A percentile compares a stretch with the other conserved stretches of the same genome.
Evolutionary conservation across 805 yeast species (phyloP).

Genomic region (Teunomyces pallodes): DNA sequence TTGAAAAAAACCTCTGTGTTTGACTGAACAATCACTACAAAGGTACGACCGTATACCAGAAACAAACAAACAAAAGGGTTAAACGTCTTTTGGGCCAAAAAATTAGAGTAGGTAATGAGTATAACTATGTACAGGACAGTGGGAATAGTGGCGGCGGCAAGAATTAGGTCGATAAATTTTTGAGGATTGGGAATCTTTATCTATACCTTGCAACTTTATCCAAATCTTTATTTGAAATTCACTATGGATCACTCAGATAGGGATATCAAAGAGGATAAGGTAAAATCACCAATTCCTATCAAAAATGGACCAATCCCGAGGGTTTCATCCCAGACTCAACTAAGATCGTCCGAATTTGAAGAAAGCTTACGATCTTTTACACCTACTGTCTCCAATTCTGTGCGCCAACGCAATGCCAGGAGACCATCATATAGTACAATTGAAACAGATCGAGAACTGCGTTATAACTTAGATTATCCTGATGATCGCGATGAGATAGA

Average conservation of each 20-base stretch:
- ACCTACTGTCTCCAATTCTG: constrained; percentile 17
- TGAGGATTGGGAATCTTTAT: not conserved
- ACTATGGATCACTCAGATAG: constrained; percentile 1
- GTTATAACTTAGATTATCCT: constrained; percentile 54
- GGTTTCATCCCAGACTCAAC: constrained; percentile 3
- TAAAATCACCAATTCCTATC: constrained; percentile 20
- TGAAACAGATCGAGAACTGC: constrained; percentile 17
- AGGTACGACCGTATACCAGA: too few species aligned
- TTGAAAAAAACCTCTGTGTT: too few species aligned
- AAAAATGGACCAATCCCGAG: constrained; percentile 9
- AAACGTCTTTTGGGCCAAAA: not conserved
- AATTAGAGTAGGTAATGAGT: not conserved
- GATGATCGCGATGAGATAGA: constrained; percentile 31
- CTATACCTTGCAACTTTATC: not conserved
- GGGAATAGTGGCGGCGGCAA: constrained; percentile 2
- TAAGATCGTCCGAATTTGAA: not conserved
- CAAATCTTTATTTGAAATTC: not conserved
- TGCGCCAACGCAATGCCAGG: constrained; percentile 6
- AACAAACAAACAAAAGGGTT: too few species aligned
- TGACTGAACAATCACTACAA: too few species aligned
- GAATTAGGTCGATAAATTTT: not conserved
- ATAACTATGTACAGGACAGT: not conserved
- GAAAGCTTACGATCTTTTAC: constrained; percentile 21
- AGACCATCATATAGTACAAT: constrained; percentile 21
- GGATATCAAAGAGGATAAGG: not conserved